Percentiles rank a stretch among this genome's conserved stretches.
Conservation (phyloP, 495 filamentous ascomycete genomes). For the Sporormia fimetaria region DNA sequence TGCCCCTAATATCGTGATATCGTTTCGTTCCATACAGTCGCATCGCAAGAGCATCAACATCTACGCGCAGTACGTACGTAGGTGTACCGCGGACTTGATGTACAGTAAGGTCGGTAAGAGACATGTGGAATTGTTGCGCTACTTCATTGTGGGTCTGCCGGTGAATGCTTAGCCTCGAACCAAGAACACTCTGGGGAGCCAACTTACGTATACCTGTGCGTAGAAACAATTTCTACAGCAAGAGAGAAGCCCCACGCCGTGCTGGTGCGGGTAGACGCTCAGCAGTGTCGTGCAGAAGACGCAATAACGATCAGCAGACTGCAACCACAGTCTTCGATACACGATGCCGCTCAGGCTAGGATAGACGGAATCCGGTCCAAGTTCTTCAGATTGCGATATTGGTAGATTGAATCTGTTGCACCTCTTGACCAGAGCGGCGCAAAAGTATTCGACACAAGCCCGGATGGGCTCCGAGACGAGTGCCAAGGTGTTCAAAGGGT, state of each 20-base stretch:
- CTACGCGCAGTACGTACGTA: neutral
- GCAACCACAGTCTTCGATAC: constrained; percentile 11
- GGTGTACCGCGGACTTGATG: neutral
- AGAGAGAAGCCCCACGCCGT: neutral
- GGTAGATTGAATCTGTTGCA: constrained; percentile 13
- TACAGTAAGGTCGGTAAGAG: neutral
- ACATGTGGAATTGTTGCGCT: constrained; percentile 1
- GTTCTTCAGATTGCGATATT: neutral
- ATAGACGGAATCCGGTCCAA: constrained; percentile 1
- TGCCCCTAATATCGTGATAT: neutral
- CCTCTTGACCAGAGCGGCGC: constrained; percentile 2
- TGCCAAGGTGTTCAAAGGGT: constrained; percentile 7
- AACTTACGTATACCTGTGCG: constrained; percentile 5
- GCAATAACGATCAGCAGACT: constrained; percentile 5
- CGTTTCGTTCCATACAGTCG: constrained; percentile 1
- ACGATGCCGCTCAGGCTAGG: constrained; percentile 6
- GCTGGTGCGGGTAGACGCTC: neutral
- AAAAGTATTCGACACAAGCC: constrained; percentile 2
- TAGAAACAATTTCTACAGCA: constrained; percentile 8
- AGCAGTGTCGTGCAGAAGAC: neutral
- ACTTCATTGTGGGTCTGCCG: constrained; percentile 3
- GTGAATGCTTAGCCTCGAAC: too few species aligned
- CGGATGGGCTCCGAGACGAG: constrained; percentile 1
- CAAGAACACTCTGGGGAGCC: neutral
- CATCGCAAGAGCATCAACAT: constrained; percentile 3